These are phyloP conservation scores for Nicotiana obtusifolia DNA, from an alignment of 257 asterid genomes.

Conservation along the genomic window DNA sequence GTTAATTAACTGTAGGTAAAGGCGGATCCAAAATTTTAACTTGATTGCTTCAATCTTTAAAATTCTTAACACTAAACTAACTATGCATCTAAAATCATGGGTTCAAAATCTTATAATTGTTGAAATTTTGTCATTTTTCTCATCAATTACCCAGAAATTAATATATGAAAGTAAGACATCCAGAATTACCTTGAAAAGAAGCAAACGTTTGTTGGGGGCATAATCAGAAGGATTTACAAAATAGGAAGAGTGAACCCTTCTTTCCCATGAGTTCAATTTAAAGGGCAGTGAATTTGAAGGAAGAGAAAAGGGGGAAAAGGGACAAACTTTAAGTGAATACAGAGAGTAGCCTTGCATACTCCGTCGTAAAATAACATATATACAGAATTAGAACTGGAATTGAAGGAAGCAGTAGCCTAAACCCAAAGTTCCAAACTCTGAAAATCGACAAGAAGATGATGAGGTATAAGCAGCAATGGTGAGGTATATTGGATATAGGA, in stretches of 20 bases:
- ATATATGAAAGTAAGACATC: too few relatives aligned
- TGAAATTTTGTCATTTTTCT: too few relatives aligned
- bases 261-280: not conserved
- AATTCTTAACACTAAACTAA: too few relatives aligned
- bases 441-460: not conserved
- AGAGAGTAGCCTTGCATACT: constrained; percentile 26
- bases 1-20: not conserved
- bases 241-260: not conserved
- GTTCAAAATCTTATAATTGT: too few relatives aligned
- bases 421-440: not conserved
- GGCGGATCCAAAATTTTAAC: too few relatives aligned
- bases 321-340: constrained; percentile 10
- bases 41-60: too few relatives aligned
- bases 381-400: not conserved
- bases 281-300: not conserved
- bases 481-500: not conserved
- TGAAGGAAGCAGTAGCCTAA: not conserved
- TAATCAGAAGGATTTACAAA: not conserved
- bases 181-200: constrained; percentile 12
- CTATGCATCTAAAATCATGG: too few relatives aligned
- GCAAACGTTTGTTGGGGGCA: not conserved
- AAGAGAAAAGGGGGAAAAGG: not conserved
- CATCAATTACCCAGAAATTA: too few relatives aligned
- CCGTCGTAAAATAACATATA: not conserved
- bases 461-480: not conserved